Evolutionary conservation across 129 eudicot genomes (phyloP).

Genomic region (Mikania micrantha): DNA sequence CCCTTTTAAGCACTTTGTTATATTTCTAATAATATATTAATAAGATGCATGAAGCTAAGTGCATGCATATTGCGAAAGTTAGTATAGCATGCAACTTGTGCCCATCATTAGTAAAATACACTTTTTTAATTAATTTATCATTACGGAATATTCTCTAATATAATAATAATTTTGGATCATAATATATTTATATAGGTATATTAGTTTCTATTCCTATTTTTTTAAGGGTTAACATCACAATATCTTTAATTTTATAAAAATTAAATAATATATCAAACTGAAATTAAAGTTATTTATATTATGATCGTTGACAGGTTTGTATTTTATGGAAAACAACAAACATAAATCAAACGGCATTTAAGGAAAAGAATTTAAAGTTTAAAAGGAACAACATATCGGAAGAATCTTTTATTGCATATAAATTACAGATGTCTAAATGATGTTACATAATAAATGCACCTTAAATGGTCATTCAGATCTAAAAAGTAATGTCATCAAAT

Average conservation of each 20-base stretch:
- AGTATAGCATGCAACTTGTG: conserved; percentile 6
- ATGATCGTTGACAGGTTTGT: not conserved
- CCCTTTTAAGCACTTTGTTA: conserved; percentile 7
- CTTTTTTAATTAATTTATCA: not conserved
- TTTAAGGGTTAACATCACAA: not conserved
- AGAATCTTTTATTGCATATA: conserved; percentile 1
- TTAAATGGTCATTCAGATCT: not conserved
- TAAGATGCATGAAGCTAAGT: not conserved
- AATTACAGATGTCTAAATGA: not conserved
- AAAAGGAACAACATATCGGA: conserved; percentile 19
- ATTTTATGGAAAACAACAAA: not conserved
- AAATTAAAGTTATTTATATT: not conserved
- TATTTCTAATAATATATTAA: not conserved
- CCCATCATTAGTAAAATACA: not conserved
- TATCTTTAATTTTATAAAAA: not conserved
- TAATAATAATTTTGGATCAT: not conserved
- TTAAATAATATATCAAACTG: not conserved
- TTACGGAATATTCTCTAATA: not conserved
- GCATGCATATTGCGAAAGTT: conserved; percentile 22
- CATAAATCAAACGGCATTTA: conserved; percentile 6
- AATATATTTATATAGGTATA: too few species aligned
- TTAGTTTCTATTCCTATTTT: too few species aligned
- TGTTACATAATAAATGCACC: conserved; percentile 9
- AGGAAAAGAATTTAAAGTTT: not conserved
- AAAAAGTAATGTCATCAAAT: not conserved